phyloP scores from a whole-genome alignment of 2,329 filamentous ascomycete species.

The Conoideocrella luteorostrata region DNA sequence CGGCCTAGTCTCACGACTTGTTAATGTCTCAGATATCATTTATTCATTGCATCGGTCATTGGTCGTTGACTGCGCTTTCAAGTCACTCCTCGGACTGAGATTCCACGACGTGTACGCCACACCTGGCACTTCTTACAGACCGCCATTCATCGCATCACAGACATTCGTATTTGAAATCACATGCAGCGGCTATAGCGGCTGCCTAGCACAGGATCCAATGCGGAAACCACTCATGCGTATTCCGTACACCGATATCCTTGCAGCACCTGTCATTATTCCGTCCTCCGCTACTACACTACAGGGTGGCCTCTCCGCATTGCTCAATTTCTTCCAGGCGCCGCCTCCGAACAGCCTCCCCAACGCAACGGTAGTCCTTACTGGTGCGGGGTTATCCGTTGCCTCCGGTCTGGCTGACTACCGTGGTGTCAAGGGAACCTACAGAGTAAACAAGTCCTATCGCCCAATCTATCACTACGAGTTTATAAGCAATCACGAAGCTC shows the following conservation, averaged over 20 bases:
- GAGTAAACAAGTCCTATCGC: slow-evolving; percentile 80
- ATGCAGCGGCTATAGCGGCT: background rate
- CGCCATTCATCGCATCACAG: no score
- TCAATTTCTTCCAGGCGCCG: slow-evolving; percentile 64
- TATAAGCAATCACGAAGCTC: slow-evolving; percentile 67
- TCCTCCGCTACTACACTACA: slow-evolving; percentile 59
- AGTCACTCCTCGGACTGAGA: no score
- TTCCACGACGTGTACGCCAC: no score
- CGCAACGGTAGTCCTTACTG: slow-evolving; percentile 54
- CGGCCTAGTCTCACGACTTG: no score
- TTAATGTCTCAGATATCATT: no score
- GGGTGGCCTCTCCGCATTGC: slow-evolving; percentile 71
- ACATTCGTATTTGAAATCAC: slow-evolving; percentile 16
- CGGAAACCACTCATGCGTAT: slow-evolving; percentile 75
- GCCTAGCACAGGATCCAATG: slow-evolving; percentile 34
- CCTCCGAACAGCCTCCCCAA: slow-evolving; percentile 42
- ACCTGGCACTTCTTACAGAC: no score
- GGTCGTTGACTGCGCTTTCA: no score
- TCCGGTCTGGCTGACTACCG: slow-evolving; percentile 92
- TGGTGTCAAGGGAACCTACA: slow-evolving; percentile 84
- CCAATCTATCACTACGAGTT: slow-evolving; percentile 96
- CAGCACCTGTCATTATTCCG: slow-evolving; percentile 69
- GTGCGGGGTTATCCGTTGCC: slow-evolving; percentile 88
- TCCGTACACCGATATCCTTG: slow-evolving; percentile 79
- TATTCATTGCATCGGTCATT: no score